Conservation (phyloP, 257 asterid genomes). For the Solanum sejunctum region DNA sequence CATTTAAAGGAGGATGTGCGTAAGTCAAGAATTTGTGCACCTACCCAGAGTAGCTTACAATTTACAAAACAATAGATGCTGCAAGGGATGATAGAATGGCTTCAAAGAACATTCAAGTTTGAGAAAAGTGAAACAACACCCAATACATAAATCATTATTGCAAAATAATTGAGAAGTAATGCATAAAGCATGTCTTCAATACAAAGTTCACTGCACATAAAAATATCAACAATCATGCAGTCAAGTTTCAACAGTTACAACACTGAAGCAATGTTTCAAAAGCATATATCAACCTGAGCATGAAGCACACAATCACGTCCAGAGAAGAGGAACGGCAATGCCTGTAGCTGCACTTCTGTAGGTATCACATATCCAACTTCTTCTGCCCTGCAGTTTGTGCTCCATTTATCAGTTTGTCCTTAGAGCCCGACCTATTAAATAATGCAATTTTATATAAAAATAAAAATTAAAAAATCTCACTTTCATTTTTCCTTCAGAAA, state of each 20-base stretch:
- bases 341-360: slow-evolving; percentile 59
- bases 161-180: neutral
- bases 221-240: slow-evolving; percentile 3
- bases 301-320: slow-evolving; percentile 87
- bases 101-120: neutral
- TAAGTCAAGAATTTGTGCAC: neutral
- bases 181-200: neutral
- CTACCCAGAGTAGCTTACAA: neutral
- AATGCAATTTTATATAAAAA: neutral
- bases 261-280: neutral
- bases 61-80: neutral
- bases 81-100: neutral
- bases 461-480: neutral
- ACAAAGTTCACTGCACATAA: neutral
- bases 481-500: neutral
- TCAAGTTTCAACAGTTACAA: neutral
- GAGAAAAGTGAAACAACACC: neutral
- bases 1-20: neutral
- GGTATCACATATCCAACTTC: slow-evolving; percentile 63
- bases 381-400: slow-evolving; percentile 59
- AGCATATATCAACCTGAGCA: slow-evolving; percentile 64
- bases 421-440: neutral
- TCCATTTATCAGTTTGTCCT: neutral
- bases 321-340: slow-evolving; percentile 66
- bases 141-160: neutral